Conservation (phyloP, 2,329 filamentous ascomycete genomes). For the Thyridium curvatum region DNA sequence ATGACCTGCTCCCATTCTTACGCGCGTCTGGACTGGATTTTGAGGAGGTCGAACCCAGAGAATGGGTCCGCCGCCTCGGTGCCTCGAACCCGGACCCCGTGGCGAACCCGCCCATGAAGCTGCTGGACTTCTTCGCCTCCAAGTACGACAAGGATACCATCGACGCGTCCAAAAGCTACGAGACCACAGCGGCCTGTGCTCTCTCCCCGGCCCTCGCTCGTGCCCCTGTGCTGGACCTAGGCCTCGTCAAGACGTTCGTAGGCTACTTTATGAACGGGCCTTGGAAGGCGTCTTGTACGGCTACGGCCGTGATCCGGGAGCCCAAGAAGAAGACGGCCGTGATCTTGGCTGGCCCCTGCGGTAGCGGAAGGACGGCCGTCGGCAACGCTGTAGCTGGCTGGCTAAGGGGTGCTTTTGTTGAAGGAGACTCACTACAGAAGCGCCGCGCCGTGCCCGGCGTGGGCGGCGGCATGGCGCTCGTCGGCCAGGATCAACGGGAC, state of each 20-base stretch:
- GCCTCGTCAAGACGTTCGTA: conserved; percentile 30
- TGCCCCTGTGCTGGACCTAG: conserved; percentile 22
- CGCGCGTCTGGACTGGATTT: conserved; percentile 33
- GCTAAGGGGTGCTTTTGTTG: no score
- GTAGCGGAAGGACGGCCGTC: no score
- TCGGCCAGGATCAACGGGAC: conserved; percentile 21
- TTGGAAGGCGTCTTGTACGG: no score
- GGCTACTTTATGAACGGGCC: conserved; percentile 11
- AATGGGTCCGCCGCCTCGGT: conserved; percentile 36
- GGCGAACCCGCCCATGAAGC: conserved; percentile 42
- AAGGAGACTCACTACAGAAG: no score
- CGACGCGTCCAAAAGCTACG: conserved; percentile 32
- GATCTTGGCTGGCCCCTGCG: no score
- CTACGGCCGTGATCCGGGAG: no score
- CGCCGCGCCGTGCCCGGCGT: not conserved
- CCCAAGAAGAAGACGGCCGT: no score
- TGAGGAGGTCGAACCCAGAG: conserved; percentile 29
- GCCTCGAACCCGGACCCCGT: conserved; percentile 37
- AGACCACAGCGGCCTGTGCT: conserved; percentile 28
- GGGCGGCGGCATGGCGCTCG: conserved; percentile 16
- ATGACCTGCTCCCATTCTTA: conserved; percentile 41
- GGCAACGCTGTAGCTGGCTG: no score
- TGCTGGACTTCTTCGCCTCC: conserved; percentile 42
- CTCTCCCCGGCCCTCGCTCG: conserved; percentile 36
- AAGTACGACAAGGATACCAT: conserved; percentile 41